phyloP scores from a whole-genome alignment of 768 basidiomycete species.

The Sistotremastrum niveocremeum region DNA sequence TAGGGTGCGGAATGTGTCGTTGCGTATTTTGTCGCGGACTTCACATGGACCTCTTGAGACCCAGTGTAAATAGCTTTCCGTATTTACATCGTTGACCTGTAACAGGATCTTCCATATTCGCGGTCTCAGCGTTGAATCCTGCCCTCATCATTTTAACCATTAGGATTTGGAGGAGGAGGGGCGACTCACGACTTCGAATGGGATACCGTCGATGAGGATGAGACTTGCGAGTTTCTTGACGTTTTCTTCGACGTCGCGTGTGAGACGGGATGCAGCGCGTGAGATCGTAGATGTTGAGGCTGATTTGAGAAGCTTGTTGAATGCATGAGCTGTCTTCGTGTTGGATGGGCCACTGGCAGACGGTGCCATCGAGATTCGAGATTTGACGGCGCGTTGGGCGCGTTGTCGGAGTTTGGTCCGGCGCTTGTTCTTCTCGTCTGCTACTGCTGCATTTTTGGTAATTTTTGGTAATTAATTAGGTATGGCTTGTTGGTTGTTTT shows the following conservation, averaged over 20 bases:
- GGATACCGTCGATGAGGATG: conserved; percentile 86
- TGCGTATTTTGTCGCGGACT: conserved; percentile 84
- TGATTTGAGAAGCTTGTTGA: conserved; percentile 61
- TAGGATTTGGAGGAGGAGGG: not conserved
- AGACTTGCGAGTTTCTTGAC: conserved; percentile 76
- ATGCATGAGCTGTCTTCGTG: conserved; percentile 45
- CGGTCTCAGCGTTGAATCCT: conserved; percentile 80
- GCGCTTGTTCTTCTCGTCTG: no score
- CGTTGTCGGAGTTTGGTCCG: no score
- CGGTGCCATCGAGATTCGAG: no score
- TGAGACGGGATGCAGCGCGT: conserved; percentile 28
- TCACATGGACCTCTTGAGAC: conserved; percentile 76
- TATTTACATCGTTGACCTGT: conserved; percentile 64
- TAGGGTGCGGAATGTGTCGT: conserved; percentile 92
- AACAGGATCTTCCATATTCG: conserved; percentile 93
- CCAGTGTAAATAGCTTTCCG: conserved; percentile 62
- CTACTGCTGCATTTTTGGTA: no score
- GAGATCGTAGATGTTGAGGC: no score
- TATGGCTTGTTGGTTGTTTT: no score
- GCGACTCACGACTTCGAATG: conserved; percentile 51
- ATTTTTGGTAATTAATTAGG: no score
- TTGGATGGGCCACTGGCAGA: not conserved
- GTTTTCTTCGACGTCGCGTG: conserved; percentile 62
- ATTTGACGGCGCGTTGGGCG: no score
- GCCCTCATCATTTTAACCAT: not conserved